Conservation (phyloP, 2,329 filamentous ascomycete species). For the Fusarium sp. region DNA sequence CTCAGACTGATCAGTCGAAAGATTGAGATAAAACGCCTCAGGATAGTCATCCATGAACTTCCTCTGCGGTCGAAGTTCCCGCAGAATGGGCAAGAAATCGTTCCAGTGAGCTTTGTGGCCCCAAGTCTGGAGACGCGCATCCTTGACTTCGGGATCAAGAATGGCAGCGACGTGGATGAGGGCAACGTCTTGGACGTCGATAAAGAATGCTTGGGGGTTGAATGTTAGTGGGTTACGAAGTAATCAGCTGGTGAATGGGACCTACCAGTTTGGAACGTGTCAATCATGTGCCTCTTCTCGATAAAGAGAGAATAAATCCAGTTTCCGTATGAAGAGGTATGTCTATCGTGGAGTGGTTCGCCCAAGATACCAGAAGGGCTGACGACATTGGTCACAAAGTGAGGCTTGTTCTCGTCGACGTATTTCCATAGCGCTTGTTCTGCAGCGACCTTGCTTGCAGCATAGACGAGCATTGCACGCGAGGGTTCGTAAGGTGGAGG, state of each 20-base stretch:
- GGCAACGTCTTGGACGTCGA: constrained; percentile 16
- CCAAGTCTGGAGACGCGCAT: constrained; percentile 13
- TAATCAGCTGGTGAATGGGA: fast-evolving
- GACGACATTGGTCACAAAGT: constrained; percentile 39
- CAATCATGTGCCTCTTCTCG: background rate
- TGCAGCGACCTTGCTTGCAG: constrained; percentile 43
- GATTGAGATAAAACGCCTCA: background rate
- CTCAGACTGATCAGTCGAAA: background rate
- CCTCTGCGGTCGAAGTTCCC: background rate
- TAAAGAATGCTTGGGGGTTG: background rate
- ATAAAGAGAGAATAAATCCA: constrained; percentile 1
- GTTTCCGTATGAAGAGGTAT: background rate
- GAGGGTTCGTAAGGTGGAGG: constrained; percentile 36
- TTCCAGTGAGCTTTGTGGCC: constrained; percentile 11
- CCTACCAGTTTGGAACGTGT: background rate
- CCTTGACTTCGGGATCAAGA: constrained; percentile 4
- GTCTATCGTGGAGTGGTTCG: constrained; percentile 30
- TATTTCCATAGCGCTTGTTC: constrained; percentile 46
- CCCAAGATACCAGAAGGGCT: constrained; percentile 12
- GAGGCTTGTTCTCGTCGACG: constrained; percentile 34
- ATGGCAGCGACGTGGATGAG: constrained; percentile 2
- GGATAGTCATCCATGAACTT: constrained; percentile 6
- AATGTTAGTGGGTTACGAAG: fast-evolving
- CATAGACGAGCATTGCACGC: constrained; percentile 35
- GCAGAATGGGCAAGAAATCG: constrained; percentile 2